Percentiles rank a stretch among this genome's conserved stretches.
phyloP scores from a whole-genome alignment of 78 protist genomes.

The Bodo saltans region DNA sequence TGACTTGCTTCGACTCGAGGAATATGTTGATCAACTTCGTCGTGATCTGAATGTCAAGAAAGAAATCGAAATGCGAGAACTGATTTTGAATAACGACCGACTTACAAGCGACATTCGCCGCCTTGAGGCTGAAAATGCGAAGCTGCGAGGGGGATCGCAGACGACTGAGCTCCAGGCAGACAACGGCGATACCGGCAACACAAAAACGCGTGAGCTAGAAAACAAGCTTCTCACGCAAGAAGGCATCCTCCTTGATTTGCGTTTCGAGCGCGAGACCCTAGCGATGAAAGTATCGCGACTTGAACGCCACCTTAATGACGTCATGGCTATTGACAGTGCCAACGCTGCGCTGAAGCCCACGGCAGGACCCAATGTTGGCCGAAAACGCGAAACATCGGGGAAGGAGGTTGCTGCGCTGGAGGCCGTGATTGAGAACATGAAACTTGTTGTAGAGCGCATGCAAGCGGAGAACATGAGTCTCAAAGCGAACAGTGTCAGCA shows the following conservation, averaged over 20 bases:
- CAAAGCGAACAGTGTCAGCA: not conserved
- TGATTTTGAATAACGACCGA: too few relatives aligned
- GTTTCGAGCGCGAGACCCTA: not conserved
- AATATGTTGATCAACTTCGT: too few relatives aligned
- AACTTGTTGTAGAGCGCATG: not conserved
- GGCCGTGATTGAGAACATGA: not conserved
- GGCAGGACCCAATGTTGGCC: not conserved
- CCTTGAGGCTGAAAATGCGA: too few relatives aligned
- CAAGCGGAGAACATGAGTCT: not conserved
- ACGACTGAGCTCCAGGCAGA: too few relatives aligned
- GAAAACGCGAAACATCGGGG: not conserved
- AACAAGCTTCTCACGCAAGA: not conserved
- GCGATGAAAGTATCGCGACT: not conserved
- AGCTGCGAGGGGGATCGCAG: too few relatives aligned
- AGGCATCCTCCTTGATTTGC: not conserved
- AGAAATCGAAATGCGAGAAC: too few relatives aligned
- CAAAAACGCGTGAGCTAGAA: too few relatives aligned
- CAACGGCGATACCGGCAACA: too few relatives aligned
- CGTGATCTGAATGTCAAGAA: too few relatives aligned
- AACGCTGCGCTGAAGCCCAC: not conserved
- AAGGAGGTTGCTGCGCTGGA: not conserved
- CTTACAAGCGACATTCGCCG: too few relatives aligned
- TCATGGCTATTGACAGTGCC: not conserved
- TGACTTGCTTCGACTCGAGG: too few relatives aligned
- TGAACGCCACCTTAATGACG: not conserved